Conservation (phyloP, 257 asterid genomes). For the Marsdenia floribunda region DNA sequence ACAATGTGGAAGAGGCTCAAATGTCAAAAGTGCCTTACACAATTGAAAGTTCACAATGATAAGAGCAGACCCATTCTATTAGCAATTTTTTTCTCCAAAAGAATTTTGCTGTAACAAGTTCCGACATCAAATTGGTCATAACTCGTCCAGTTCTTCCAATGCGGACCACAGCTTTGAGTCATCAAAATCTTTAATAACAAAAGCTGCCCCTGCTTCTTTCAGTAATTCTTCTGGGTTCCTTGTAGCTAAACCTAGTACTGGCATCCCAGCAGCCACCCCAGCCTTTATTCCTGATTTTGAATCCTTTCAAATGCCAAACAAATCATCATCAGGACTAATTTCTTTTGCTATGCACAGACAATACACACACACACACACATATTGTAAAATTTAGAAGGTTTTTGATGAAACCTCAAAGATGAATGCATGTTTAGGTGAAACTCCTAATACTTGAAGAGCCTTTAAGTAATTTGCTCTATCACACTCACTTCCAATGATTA, state of each 20-base stretch:
- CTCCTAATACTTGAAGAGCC: slow-evolving; percentile 55
- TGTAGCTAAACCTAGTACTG: slow-evolving; percentile 59
- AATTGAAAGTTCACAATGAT: not conserved
- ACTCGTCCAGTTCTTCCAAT: slow-evolving; percentile 37
- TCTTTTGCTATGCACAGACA: too few relatives aligned
- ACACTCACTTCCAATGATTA: slow-evolving; percentile 65
- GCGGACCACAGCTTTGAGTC: slow-evolving; percentile 57
- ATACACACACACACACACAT: too few relatives aligned
- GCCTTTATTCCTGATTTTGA: slow-evolving; percentile 79
- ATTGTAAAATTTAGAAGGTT: not conserved
- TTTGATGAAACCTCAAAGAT: slow-evolving; percentile 56
- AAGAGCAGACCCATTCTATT: not conserved
- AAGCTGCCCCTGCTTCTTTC: slow-evolving; percentile 50
- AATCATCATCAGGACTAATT: not conserved
- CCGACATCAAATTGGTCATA: too few relatives aligned
- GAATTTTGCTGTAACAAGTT: not conserved
- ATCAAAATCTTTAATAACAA: slow-evolving; percentile 57
- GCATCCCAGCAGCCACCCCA: slow-evolving; percentile 80
- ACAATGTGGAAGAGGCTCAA: not conserved
- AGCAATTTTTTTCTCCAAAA: not conserved
- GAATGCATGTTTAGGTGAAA: slow-evolving; percentile 50
- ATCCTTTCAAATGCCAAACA: slow-evolving; percentile 38
- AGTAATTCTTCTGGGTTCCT: slow-evolving; percentile 59
- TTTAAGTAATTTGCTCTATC: slow-evolving; percentile 64
- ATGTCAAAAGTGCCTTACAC: not conserved